These are phyloP conservation scores for Colletotrichum tropicale DNA, from an alignment of 2,329 filamentous ascomycete genomes.

Conservation along the genomic window DNA sequence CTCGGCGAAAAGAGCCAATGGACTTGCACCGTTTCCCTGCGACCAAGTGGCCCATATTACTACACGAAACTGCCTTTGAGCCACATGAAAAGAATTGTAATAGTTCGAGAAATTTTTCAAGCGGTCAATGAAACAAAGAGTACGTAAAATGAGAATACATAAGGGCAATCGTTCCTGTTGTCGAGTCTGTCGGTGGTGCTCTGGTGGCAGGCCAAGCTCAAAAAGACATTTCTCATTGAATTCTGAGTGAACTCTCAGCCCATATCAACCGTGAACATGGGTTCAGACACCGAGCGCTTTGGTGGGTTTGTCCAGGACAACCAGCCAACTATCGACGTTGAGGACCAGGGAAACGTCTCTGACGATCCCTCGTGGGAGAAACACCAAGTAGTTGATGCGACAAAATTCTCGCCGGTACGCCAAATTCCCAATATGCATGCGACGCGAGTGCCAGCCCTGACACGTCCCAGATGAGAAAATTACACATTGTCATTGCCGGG, in stretches of 20 bases:
- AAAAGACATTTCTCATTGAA: not conserved
- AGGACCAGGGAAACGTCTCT: constrained; percentile 21
- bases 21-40: not conserved
- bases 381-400: constrained; percentile 27
- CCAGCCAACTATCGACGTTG: not conserved
- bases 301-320: not conserved
- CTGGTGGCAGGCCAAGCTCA: not conserved
- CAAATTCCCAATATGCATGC: not conserved
- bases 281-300: not conserved
- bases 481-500: constrained; percentile 37
- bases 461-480: constrained; percentile 27
- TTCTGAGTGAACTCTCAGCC: not conserved
- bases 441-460: not conserved
- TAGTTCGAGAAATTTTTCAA: not conserved
- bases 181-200: not conserved
- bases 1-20: not conserved
- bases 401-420: constrained; percentile 33
- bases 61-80: not conserved
- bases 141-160: not conserved
- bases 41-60: not conserved
- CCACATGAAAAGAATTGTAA: not conserved
- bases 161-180: not conserved
- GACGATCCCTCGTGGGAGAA: constrained; percentile 2
- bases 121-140: not conserved
- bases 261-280: not conserved